Percentiles rank a stretch among this genome's conserved stretches.
phyloP scores from a whole-genome alignment of 108 stramenopile species.

The Seminavis robusta region DNA sequence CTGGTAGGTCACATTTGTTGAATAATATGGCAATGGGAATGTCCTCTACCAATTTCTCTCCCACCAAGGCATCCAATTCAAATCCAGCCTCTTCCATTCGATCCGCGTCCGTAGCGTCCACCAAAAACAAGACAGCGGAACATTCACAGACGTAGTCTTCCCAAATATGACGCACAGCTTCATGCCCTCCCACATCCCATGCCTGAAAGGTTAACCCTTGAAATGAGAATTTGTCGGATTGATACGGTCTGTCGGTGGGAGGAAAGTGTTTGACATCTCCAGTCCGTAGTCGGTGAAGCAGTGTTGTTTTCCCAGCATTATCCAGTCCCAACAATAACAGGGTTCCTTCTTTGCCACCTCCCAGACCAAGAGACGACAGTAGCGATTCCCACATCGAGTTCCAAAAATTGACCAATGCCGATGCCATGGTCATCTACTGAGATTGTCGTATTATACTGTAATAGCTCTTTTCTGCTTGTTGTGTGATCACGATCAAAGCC shows the following conservation, averaged over 20 bases:
- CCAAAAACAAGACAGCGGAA: slow-evolving; percentile 48
- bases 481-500: too few relatives aligned
- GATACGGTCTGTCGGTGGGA: slow-evolving; percentile 57
- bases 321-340: slow-evolving; percentile 82
- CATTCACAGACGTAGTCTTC: slow-evolving; percentile 37
- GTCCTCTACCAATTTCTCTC: slow-evolving; percentile 26
- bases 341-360: slow-evolving; percentile 1
- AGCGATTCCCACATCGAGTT: slow-evolving; percentile 7
- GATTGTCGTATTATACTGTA: too few relatives aligned
- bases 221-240: slow-evolving; percentile 31
- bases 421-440: too few relatives aligned
- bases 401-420: too few relatives aligned
- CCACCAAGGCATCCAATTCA: slow-evolving; percentile 55
- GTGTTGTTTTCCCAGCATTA: slow-evolving; percentile 98
- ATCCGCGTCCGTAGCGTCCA: slow-evolving; percentile 45
- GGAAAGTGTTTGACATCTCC: slow-evolving; percentile 45
- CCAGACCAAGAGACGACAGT: slow-evolving; percentile 1
- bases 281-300: slow-evolving; percentile 51
- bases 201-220: slow-evolving; percentile 43
- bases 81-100: slow-evolving; percentile 55
- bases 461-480: too few relatives aligned
- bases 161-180: slow-evolving; percentile 67
- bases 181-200: slow-evolving; percentile 73
- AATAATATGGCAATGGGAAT: slow-evolving; percentile 51
- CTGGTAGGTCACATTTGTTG: slow-evolving; percentile 58